These are phyloP conservation scores for Pichia deserticola DNA, from an alignment of 805 yeast genomes.

Conservation along the genomic window DNA sequence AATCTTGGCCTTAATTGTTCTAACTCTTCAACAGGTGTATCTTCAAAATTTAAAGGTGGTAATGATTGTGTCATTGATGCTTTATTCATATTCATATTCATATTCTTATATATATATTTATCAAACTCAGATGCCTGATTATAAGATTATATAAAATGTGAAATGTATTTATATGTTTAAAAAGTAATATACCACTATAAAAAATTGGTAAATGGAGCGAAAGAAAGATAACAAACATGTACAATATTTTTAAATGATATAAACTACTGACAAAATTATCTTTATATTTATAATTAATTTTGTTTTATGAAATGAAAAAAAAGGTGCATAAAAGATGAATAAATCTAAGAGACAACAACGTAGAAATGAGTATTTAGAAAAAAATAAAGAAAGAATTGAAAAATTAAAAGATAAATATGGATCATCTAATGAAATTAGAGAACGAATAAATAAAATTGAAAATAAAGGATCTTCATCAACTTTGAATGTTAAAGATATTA, in stretches of 20 bases:
- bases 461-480: background rate
- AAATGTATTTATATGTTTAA: too few species aligned
- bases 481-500: slow-evolving; percentile 12
- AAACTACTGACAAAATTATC: too few species aligned
- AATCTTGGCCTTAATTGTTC: slow-evolving; percentile 57
- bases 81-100: too few species aligned
- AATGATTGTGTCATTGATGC: background rate
- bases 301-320: too few species aligned
- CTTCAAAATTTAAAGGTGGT: slow-evolving; percentile 16
- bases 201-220: too few species aligned
- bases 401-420: background rate
- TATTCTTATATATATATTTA: too few species aligned
- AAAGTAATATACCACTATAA: too few species aligned
- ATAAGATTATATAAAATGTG: too few species aligned
- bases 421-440: background rate
- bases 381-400: background rate
- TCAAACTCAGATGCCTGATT: too few species aligned
- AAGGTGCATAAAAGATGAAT: background rate
- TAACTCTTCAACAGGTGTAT: slow-evolving; percentile 53
- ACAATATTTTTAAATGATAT: too few species aligned
- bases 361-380: background rate
- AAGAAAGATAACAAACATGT: too few species aligned
- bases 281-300: too few species aligned
- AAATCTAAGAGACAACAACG: background rate
- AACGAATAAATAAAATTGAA: background rate